phyloP scores from a whole-genome alignment of 78 protist species.

The Dictyostelium brefeldianum region DNA sequence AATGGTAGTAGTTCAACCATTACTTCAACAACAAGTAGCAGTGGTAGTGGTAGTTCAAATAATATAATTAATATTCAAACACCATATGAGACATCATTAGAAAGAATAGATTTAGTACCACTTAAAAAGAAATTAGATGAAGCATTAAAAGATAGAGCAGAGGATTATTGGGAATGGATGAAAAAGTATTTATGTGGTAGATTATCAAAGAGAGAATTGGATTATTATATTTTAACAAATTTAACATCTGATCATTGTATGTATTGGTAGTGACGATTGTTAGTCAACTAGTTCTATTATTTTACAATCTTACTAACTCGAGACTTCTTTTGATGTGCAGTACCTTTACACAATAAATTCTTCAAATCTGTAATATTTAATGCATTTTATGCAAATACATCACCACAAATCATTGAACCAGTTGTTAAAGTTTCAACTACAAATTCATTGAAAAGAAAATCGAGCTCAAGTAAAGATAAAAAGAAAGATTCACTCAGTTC shows the following conservation, averaged over 20 bases:
- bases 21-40: not conserved
- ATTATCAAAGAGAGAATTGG: slow-evolving; percentile 53
- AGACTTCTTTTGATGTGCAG: not conserved
- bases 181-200: slow-evolving; percentile 33
- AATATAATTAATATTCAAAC: slow-evolving; percentile 35
- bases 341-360: slow-evolving; percentile 53
- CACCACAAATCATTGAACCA: slow-evolving; percentile 34
- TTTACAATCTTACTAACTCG: not conserved
- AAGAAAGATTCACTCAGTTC: not conserved
- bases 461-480: not conserved
- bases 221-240: slow-evolving; percentile 35
- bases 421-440: not conserved
- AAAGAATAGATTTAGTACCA: slow-evolving; percentile 54
- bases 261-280: no score
- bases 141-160: slow-evolving; percentile 36
- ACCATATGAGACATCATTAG: slow-evolving; percentile 2
- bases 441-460: not conserved
- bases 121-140: slow-evolving; percentile 47
- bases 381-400: slow-evolving; percentile 55
- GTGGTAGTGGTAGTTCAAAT: not conserved
- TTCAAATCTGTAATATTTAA: slow-evolving; percentile 54
- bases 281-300: no score
- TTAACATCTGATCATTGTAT: not conserved
- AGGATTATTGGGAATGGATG: slow-evolving; percentile 56
- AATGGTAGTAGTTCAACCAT: no score